Conservation (phyloP, 2,329 filamentous ascomycete species). For the Elsinoe perseae region DNA sequence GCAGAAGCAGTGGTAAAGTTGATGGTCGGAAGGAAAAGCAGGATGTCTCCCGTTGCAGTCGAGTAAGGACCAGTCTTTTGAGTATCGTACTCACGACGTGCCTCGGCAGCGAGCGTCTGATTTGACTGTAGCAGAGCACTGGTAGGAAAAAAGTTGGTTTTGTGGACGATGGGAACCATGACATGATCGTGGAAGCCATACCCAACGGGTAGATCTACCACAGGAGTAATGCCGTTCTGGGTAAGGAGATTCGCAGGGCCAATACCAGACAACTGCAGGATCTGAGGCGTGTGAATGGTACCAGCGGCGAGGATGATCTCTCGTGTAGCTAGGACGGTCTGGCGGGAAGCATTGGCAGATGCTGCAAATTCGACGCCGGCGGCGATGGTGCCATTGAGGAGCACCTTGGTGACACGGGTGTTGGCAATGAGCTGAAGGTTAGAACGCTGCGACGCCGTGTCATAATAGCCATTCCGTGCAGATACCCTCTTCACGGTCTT, state of each 20-base stretch:
- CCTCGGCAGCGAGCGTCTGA: conserved; percentile 1
- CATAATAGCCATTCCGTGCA: conserved; percentile 31
- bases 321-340: conserved; percentile 22
- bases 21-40: conserved; percentile 5
- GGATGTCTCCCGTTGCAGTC: conserved; percentile 6
- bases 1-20: conserved; percentile 7
- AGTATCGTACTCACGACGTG: conserved; percentile 17
- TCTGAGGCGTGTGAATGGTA: conserved; percentile 26
- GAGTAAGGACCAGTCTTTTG: conserved; percentile 19
- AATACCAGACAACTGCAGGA: conserved; percentile 42
- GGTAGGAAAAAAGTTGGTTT: conserved; percentile 1
- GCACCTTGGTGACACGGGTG: conserved; percentile 24
- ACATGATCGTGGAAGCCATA: conserved; percentile 55
- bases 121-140: conserved; percentile 5
- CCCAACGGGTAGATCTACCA: conserved; percentile 54
- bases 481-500: conserved; percentile 31
- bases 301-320: conserved; percentile 28
- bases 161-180: conserved; percentile 17
- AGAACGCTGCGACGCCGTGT: conserved; percentile 29
- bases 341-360: conserved; percentile 19
- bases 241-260: conserved; percentile 47
- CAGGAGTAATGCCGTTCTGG: conserved; percentile 39
- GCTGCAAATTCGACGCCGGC: conserved; percentile 22
- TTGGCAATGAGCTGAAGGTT: conserved; percentile 37
- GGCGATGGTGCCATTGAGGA: conserved; percentile 25